Conservation (phyloP, 495 filamentous ascomycete genomes). For the Aspergillus hancockii region DNA sequence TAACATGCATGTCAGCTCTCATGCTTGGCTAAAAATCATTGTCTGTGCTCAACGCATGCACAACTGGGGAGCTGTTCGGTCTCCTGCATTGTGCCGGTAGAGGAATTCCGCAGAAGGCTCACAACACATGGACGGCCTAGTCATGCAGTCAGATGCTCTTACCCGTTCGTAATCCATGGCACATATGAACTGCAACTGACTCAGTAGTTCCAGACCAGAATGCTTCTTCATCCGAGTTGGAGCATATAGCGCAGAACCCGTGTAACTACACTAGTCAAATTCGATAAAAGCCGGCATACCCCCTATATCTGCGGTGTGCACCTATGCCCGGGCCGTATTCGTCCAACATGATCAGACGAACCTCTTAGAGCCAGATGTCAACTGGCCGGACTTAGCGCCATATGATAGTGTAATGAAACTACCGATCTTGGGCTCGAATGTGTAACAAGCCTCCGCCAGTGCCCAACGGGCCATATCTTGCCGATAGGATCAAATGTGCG, state of each 20-base stretch:
- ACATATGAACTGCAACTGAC: neutral
- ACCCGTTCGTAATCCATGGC: neutral
- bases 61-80: neutral
- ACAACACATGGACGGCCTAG: neutral
- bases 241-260: neutral
- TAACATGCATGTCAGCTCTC: neutral
- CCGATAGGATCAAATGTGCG: neutral
- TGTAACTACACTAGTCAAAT: conserved; percentile 1
- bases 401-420: conserved; percentile 1
- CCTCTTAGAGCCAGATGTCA: neutral
- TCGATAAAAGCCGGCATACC: conserved; percentile 3
- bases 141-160: neutral
- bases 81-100: neutral
- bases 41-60: neutral
- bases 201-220: neutral
- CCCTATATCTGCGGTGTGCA: neutral
- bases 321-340: neutral
- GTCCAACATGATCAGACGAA: conserved; percentile 4
- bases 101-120: neutral
- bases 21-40: neutral
- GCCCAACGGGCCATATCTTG: conserved; percentile 1
- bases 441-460: neutral
- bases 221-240: neutral
- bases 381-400: neutral
- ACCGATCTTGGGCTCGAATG: neutral